A percentile compares a stretch with the other conserved stretches of the same genome.
phyloP scores from a whole-genome alignment of 2,329 filamentous ascomycete species.

The Atkinsonella texensis region DNA sequence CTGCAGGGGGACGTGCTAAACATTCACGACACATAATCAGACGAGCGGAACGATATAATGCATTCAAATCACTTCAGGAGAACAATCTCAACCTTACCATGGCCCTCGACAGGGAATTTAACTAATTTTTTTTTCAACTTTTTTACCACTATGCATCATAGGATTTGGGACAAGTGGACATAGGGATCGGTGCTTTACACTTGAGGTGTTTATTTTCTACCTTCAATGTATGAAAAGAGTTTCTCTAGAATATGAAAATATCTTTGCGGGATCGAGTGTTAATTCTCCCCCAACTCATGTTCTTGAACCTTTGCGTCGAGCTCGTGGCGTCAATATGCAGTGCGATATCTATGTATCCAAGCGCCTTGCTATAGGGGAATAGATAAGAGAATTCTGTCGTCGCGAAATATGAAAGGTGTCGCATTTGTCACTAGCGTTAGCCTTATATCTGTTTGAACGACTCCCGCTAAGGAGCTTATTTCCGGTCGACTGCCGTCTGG shows the following conservation, averaged over 20 bases:
- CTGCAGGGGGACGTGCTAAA: not conserved
- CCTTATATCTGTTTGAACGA: not conserved
- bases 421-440: too few species aligned
- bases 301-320: not conserved
- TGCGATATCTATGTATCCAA: too few species aligned
- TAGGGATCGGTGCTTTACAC: not conserved
- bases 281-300: not conserved
- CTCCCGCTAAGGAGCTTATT: not conserved
- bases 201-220: not conserved
- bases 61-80: not conserved
- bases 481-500: not conserved
- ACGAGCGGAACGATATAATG: not conserved
- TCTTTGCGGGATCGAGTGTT: not conserved
- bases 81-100: not conserved
- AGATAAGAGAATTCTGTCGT: too few species aligned
- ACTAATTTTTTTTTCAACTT: not conserved
- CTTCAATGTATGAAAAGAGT: constrained; percentile 1
- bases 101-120: not conserved
- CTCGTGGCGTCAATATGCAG: not conserved
- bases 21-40: not conserved
- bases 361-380: too few species aligned
- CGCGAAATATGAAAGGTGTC: too few species aligned
- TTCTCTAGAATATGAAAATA: not conserved
- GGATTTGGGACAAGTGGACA: not conserved
- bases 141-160: not conserved